These are phyloP conservation scores for Picochlorum sp. DNA, from an alignment of 139 green algal species.

Conservation along the genomic window DNA sequence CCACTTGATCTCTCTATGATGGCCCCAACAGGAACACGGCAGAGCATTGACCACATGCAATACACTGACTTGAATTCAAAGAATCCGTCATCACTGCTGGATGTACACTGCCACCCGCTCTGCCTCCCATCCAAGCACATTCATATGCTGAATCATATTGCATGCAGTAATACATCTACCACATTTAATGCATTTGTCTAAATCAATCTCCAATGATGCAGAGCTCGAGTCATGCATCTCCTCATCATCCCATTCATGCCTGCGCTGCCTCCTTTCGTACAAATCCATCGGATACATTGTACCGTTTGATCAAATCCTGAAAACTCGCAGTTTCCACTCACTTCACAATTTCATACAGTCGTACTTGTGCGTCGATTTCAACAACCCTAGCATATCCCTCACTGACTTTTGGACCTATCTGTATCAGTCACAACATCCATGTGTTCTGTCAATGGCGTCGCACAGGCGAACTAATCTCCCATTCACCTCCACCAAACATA, in stretches of 20 bases:
- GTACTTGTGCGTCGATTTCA: slow-evolving; percentile 32
- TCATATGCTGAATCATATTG: slow-evolving; percentile 30
- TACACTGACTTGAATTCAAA: slow-evolving; percentile 24
- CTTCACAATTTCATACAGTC: slow-evolving; percentile 45
- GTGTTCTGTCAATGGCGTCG: slow-evolving; percentile 26
- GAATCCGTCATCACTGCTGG: slow-evolving; percentile 16
- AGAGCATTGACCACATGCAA: slow-evolving; percentile 40
- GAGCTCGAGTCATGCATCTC: slow-evolving; percentile 9
- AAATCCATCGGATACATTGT: slow-evolving; percentile 26
- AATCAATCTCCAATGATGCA: slow-evolving; percentile 32
- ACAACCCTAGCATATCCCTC: slow-evolving; percentile 20
- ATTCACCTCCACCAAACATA: slow-evolving; percentile 37
- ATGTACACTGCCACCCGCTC: slow-evolving; percentile 23
- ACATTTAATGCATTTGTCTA: slow-evolving; percentile 48
- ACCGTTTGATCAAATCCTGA: slow-evolving; percentile 34
- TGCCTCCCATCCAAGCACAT: slow-evolving; percentile 37
- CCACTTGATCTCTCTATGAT: slow-evolving; percentile 36
- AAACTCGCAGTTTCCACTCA: slow-evolving; percentile 40
- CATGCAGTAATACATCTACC: slow-evolving; percentile 34
- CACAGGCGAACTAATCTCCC: slow-evolving; percentile 31
- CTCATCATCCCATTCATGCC: slow-evolving; percentile 23
- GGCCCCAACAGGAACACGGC: slow-evolving; percentile 36
- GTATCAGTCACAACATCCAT: slow-evolving; percentile 32
- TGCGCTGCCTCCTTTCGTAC: neutral
- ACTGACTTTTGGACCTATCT: slow-evolving; percentile 14